Percentiles rank a stretch among this genome's conserved stretches.
These are phyloP conservation scores for Tulasnella sp. DNA, from an alignment of 768 basidiomycete species.

Conservation along the genomic window DNA sequence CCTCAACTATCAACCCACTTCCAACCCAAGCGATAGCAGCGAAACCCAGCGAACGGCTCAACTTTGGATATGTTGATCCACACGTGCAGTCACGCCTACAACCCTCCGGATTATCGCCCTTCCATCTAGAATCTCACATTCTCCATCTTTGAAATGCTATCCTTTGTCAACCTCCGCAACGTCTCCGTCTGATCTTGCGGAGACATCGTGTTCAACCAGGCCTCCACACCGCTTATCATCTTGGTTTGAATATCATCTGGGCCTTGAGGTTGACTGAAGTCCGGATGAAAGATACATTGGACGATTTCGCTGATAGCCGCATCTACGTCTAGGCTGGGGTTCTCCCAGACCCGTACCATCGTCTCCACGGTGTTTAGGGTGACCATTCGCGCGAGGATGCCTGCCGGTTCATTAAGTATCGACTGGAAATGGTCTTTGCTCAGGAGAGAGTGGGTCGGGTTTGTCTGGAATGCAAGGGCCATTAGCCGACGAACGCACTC, in stretches of 20 bases:
- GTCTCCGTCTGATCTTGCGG: background rate
- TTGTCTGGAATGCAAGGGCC: background rate
- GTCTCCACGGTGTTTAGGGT: conserved; percentile 35
- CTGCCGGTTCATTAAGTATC: conserved; percentile 64
- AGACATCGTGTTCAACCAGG: background rate
- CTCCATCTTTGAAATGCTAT: background rate
- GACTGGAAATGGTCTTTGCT: conserved; percentile 56
- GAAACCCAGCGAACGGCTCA: background rate
- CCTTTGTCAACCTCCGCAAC: background rate
- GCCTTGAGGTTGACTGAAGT: background rate
- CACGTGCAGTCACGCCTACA: background rate
- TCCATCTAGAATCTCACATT: conserved; percentile 5
- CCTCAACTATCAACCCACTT: background rate
- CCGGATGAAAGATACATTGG: conserved; percentile 7
- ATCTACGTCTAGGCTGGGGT: background rate
- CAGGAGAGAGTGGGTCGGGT: conserved; percentile 9
- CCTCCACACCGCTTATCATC: background rate
- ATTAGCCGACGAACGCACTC: background rate
- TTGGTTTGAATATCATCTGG: background rate
- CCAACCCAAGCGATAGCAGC: background rate
- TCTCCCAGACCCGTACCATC: background rate
- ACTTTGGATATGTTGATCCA: background rate
- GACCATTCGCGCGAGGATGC: conserved; percentile 55
- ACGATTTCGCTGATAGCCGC: background rate
- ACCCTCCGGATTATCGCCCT: background rate